Evolutionary conservation across 768 basidiomycete species (phyloP).

Genomic region (Naematelia encephala): DNA sequence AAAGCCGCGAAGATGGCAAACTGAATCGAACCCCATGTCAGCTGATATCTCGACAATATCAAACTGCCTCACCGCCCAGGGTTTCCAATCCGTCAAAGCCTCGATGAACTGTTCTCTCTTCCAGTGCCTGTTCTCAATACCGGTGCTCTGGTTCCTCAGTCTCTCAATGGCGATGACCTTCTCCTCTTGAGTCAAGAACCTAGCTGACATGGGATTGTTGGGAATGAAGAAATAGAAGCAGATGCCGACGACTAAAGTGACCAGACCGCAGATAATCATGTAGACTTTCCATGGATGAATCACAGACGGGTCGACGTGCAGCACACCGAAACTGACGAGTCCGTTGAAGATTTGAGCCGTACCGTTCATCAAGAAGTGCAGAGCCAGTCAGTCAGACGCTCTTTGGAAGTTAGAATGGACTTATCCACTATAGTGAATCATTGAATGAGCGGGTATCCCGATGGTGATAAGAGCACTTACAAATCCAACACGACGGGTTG

Average conservation of each 20-base stretch:
- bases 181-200: constrained; percentile 44
- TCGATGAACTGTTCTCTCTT: constrained; percentile 45
- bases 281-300: constrained; percentile 11
- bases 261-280: constrained; percentile 1
- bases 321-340: constrained; percentile 32
- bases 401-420: too few species aligned
- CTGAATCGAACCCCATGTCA: too few species aligned
- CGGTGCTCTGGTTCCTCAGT: constrained; percentile 46
- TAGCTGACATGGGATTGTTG: constrained; percentile 45
- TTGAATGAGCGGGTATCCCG: too few species aligned
- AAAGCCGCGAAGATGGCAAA: constrained; percentile 30
- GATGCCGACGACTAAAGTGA: constrained; percentile 31
- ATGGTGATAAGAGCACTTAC: neutral
- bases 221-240: constrained; percentile 41
- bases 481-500: constrained; percentile 31
- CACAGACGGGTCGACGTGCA: constrained; percentile 11
- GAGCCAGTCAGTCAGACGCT: too few species aligned
- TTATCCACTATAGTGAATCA: too few species aligned
- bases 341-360: constrained; percentile 35
- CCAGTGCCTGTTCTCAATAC: constrained; percentile 39
- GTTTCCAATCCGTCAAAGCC: constrained; percentile 41
- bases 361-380: constrained; percentile 48
- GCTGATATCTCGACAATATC: too few species aligned
- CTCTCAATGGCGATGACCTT: constrained; percentile 47
- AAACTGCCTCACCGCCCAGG: too few species aligned